Evolutionary conservation across 805 yeast genomes (phyloP).

Genomic region (Sugiyamaella valdiviana): DNA sequence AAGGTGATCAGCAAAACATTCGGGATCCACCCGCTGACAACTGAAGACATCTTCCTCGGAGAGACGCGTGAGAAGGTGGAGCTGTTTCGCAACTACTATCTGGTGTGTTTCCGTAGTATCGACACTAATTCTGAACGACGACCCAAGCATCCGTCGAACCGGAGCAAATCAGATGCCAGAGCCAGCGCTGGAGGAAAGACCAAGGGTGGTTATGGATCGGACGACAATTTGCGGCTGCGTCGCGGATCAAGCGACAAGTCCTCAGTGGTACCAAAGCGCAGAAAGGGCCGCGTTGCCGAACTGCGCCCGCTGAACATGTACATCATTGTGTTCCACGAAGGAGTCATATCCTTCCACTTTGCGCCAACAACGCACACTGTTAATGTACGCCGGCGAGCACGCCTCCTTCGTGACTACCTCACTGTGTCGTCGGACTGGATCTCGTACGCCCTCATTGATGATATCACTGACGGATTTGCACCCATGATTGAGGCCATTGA

Average conservation of each 20-base stretch:
- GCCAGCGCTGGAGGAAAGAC: not conserved
- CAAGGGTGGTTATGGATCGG: not conserved
- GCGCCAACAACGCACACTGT: conserved; percentile 94
- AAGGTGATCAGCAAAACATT: conserved; percentile 83
- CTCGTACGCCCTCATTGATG: conserved; percentile 93
- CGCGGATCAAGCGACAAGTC: conserved; percentile 9
- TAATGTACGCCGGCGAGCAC: conserved; percentile 88
- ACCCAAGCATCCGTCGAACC: not conserved
- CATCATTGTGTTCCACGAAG: conserved; percentile 83
- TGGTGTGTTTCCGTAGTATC: conserved; percentile 82
- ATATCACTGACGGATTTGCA: conserved; percentile 94
- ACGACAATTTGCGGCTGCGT: not conserved
- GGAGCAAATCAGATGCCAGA: not conserved
- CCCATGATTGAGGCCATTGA: conserved; percentile 94
- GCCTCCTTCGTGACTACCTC: conserved; percentile 78
- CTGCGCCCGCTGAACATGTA: conserved; percentile 88
- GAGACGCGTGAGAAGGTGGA: conserved; percentile 96
- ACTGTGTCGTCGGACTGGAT: conserved; percentile 95
- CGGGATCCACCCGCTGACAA: conserved; percentile 92
- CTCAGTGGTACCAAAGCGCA: conserved; percentile 1
- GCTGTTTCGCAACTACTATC: conserved; percentile 80
- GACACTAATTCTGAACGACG: conserved; percentile 44
- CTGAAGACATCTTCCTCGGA: conserved; percentile 89
- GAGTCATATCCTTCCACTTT: conserved; percentile 89
- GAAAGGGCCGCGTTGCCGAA: conserved; percentile 10